A percentile compares a stretch with the other conserved stretches of the same genome.
Conservation (phyloP, 2,329 filamentous ascomycete genomes). For the Colletotrichum tropicicola region DNA sequence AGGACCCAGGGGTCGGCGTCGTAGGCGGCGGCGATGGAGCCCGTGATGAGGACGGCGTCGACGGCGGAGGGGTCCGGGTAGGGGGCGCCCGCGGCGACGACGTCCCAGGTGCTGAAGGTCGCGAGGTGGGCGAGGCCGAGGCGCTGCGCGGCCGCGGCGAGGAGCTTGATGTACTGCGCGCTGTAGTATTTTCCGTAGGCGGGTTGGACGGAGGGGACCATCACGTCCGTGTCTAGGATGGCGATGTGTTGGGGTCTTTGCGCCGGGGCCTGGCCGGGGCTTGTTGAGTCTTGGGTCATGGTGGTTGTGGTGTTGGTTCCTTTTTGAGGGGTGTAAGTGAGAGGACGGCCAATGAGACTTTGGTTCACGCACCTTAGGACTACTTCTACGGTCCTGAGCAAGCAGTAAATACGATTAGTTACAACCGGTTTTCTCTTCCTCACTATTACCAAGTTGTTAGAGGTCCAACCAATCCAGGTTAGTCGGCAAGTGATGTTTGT, state of each 20-base stretch:
- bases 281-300: neutral
- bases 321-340: no score
- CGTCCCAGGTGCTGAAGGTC: constrained; percentile 40
- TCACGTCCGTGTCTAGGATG: constrained; percentile 19
- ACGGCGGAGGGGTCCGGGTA: constrained; percentile 39
- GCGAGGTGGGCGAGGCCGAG: constrained; percentile 8
- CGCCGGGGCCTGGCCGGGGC: neutral
- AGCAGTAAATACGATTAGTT: no score
- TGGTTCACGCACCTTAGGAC: no score
- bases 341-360: no score
- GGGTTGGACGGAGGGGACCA: constrained; percentile 10
- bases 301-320: neutral
- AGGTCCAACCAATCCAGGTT: no score
- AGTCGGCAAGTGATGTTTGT: no score
- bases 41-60: constrained; percentile 42
- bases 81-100: constrained; percentile 34
- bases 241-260: neutral
- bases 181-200: constrained; percentile 12
- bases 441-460: no score
- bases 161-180: constrained; percentile 12
- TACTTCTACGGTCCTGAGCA: no score
- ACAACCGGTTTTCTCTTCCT: no score
- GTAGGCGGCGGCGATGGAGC: constrained; percentile 50
- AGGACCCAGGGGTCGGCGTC: constrained; percentile 55
- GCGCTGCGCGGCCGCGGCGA: neutral